phyloP scores from a whole-genome alignment of 2,329 filamentous ascomycete genomes.

The Xylariaceae sp. region DNA sequence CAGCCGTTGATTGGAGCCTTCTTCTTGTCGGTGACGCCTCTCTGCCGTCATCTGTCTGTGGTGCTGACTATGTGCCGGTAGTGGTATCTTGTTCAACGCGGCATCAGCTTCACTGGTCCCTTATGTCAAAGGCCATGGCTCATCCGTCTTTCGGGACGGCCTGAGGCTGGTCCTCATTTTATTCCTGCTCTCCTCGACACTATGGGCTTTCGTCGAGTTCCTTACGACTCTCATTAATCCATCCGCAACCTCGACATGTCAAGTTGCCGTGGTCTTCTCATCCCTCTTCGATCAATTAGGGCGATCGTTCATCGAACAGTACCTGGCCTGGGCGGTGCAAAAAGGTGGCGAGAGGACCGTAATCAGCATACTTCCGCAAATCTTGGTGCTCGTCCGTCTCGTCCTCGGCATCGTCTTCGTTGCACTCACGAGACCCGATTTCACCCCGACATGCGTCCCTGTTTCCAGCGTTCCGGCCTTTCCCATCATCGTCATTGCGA shows the following conservation, averaged over 20 bases:
- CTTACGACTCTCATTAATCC: slow-evolving; percentile 40
- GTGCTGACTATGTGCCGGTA: slow-evolving; percentile 23
- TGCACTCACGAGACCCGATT: slow-evolving; percentile 45
- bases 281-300: slow-evolving; percentile 51
- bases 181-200: slow-evolving; percentile 42
- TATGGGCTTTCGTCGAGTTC: slow-evolving; percentile 49
- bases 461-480: slow-evolving; percentile 36
- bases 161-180: slow-evolving; percentile 56
- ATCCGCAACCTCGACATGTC: slow-evolving; percentile 37
- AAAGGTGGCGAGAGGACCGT: slow-evolving; percentile 27
- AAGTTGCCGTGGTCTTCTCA: slow-evolving; percentile 43
- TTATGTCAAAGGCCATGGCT: slow-evolving; percentile 38
- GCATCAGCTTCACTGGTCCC: slow-evolving; percentile 40
- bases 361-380: slow-evolving; percentile 36
- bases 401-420: slow-evolving; percentile 47
- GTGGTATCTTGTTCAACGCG: slow-evolving; percentile 47
- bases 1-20: slow-evolving; percentile 48
- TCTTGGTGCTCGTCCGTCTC: slow-evolving; percentile 39
- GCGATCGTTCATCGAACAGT: slow-evolving; percentile 46
- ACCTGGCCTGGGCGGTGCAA: slow-evolving; percentile 43
- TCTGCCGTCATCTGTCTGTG: background rate
- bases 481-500: slow-evolving; percentile 35
- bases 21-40: slow-evolving; percentile 40
- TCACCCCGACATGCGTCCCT: slow-evolving; percentile 45
- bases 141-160: slow-evolving; percentile 45